These are phyloP conservation scores for Lachancea waltii DNA, from an alignment of 805 yeast species.

Conservation along the genomic window DNA sequence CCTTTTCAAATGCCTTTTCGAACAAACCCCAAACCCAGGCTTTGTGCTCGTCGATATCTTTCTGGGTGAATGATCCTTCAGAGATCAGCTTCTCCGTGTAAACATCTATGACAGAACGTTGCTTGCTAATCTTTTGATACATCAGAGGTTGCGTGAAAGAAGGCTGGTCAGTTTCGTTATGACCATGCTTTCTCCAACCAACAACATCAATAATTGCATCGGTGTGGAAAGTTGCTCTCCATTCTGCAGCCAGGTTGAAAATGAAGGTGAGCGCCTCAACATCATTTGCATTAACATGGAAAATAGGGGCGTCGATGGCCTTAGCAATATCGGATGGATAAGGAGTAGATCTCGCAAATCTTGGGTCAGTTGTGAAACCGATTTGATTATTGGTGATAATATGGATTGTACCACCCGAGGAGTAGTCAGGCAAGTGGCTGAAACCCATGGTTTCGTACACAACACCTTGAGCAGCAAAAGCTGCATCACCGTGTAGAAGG, in stretches of 20 bases:
- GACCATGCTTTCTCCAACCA: constrained; percentile 98
- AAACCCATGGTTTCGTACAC: constrained; percentile 98
- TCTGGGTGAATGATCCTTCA: constrained; percentile 85
- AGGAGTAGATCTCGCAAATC: constrained; percentile 94
- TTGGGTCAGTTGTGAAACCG: constrained; percentile 99
- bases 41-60: constrained; percentile 92
- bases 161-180: constrained; percentile 99
- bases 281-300: constrained; percentile 99
- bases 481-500: constrained; percentile 97
- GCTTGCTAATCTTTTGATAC: constrained; percentile 87
- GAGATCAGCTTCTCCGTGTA: constrained; percentile 71
- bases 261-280: constrained; percentile 88
- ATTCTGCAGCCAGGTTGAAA: constrained; percentile 95
- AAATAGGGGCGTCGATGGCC: constrained; percentile 93
- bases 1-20: constrained; percentile 82
- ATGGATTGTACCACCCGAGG: constrained; percentile 98
- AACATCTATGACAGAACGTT: constrained; percentile 81
- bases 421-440: constrained; percentile 83
- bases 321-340: constrained; percentile 98
- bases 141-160: constrained; percentile 96
- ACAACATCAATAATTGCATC: constrained; percentile 96
- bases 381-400: constrained; percentile 96
- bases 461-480: constrained; percentile 98
- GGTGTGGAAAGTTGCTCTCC: constrained; percentile 94
- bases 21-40: constrained; percentile 95